These are phyloP conservation scores for Leucosporidium yakuticum DNA, from an alignment of 768 basidiomycete genomes.

Conservation along the genomic window DNA sequence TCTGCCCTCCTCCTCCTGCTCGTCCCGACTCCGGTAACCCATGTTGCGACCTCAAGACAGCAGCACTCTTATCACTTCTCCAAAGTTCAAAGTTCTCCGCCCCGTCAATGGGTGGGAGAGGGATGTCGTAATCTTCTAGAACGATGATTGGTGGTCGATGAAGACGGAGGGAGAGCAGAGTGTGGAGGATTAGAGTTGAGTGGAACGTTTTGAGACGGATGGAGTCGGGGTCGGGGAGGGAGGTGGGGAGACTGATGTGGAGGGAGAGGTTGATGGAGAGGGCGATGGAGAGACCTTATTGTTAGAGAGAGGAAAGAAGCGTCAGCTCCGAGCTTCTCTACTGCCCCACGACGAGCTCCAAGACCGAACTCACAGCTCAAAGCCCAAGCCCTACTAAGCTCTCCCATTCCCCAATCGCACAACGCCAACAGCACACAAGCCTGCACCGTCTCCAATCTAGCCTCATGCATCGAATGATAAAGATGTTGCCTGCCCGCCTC, in stretches of 20 bases:
- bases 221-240: slow-evolving; percentile 10
- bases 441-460: slow-evolving; percentile 18
- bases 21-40: background rate
- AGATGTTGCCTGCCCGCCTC: slow-evolving; percentile 18
- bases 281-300: slow-evolving; percentile 11
- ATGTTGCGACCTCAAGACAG: slow-evolving; percentile 9
- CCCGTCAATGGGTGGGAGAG: slow-evolving; percentile 21
- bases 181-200: slow-evolving; percentile 23
- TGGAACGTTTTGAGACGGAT: slow-evolving; percentile 26
- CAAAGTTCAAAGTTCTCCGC: slow-evolving; percentile 29
- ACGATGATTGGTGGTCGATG: slow-evolving; percentile 15
- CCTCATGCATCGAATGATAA: background rate
- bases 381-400: slow-evolving; percentile 19
- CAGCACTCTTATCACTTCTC: slow-evolving; percentile 21
- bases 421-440: slow-evolving; percentile 4
- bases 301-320: background rate
- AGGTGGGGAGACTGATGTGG: background rate
- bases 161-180: slow-evolving; percentile 22
- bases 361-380: slow-evolving; percentile 15
- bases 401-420: slow-evolving; percentile 22
- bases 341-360: background rate
- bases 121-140: slow-evolving; percentile 29
- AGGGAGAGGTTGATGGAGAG: slow-evolving; percentile 16
- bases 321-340: background rate
- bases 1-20: too few species aligned